These are phyloP conservation scores for Eucalyptus grandis DNA, from an alignment of 345 rosid species.

Conservation along the genomic window DNA sequence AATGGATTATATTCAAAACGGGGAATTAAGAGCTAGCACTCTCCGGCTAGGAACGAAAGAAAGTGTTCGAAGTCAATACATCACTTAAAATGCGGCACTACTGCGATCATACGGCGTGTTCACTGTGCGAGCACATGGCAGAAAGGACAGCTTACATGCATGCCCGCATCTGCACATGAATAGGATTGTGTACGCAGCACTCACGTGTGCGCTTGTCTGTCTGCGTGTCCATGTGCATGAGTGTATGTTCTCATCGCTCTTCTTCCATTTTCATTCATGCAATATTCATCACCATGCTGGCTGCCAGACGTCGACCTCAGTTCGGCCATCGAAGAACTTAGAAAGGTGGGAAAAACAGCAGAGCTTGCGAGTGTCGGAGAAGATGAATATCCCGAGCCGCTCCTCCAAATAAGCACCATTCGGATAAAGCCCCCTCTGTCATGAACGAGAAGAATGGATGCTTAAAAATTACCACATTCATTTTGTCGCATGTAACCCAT, in stretches of 20 bases:
- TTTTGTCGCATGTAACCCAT: neutral
- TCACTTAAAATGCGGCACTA: neutral
- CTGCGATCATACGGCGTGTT: neutral
- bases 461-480: neutral
- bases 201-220: neutral
- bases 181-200: neutral
- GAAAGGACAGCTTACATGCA: neutral
- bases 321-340: neutral
- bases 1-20: neutral
- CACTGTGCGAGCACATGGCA: neutral
- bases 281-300: slow-evolving; percentile 80
- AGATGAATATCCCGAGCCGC: neutral
- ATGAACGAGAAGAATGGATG: neutral
- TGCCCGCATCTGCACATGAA: neutral
- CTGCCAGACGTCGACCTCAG: slow-evolving; percentile 21
- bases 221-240: neutral
- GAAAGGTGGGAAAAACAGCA: neutral
- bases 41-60: neutral
- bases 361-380: neutral
- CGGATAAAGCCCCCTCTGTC: neutral
- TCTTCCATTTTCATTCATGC: slow-evolving; percentile 20
- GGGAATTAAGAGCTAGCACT: neutral
- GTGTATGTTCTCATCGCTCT: slow-evolving; percentile 70
- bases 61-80: neutral
- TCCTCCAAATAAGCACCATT: neutral